A percentile compares a stretch with the other conserved stretches of the same genome.
Evolutionary conservation across 345 rosid species (phyloP).

Genomic region (Sapria himalayana): DNA sequence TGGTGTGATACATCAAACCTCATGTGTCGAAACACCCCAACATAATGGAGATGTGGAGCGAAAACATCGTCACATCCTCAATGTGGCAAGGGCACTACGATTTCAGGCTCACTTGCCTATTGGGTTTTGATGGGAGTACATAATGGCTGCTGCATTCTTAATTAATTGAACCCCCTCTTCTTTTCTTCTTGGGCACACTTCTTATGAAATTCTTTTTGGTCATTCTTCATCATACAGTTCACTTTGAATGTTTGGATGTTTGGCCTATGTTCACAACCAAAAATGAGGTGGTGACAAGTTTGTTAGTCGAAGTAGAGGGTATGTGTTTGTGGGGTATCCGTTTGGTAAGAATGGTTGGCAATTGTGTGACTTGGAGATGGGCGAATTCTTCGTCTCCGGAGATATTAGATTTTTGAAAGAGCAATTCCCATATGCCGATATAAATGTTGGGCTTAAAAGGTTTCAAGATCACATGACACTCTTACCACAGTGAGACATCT

Average conservation of each 20-base stretch:
- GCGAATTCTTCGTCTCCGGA: not conserved
- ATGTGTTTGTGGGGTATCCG: constrained; percentile 1
- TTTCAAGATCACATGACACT: no score
- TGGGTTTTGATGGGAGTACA: constrained; percentile 2
- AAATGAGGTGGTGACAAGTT: not conserved
- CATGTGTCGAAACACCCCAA: constrained; percentile 7
- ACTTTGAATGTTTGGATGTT: not conserved
- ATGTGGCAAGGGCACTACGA: not conserved
- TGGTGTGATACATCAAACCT: constrained; percentile 6
- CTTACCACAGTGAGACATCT: no score
- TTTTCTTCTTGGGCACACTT: not conserved
- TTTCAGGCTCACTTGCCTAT: constrained; percentile 1
- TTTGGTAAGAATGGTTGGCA: not conserved
- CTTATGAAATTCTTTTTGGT: not conserved
- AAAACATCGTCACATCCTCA: not conserved
- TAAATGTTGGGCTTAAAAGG: no score
- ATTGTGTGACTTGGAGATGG: not conserved
- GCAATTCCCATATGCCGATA: not conserved
- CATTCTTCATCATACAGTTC: not conserved
- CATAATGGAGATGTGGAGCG: constrained; percentile 5
- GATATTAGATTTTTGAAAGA: not conserved
- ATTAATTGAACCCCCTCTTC: not conserved
- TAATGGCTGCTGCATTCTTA: not conserved
- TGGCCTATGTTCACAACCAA: not conserved
- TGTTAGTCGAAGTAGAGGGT: not conserved